phyloP scores from a whole-genome alignment of 2,329 filamentous ascomycete genomes.

The Coleophoma eucalyptorum region DNA sequence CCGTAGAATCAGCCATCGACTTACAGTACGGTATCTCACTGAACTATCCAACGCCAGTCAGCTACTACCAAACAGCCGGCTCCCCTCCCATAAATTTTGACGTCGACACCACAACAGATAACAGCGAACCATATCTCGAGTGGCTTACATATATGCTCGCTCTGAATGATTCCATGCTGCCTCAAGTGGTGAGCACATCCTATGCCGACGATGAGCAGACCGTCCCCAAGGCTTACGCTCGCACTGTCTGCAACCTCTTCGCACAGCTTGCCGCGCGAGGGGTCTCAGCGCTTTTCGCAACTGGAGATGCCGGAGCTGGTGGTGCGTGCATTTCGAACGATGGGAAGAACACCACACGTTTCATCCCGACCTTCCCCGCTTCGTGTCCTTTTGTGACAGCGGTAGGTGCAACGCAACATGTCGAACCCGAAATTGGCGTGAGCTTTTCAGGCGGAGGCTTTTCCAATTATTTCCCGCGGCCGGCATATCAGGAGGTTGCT shows the following conservation, averaged over 20 bases:
- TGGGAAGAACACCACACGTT: constrained; percentile 48
- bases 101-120: constrained; percentile 38
- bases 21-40: constrained; percentile 50
- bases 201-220: constrained; percentile 66
- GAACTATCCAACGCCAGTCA: constrained; percentile 46
- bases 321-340: constrained; percentile 52
- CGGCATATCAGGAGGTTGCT: constrained; percentile 38
- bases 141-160: constrained; percentile 54
- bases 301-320: constrained; percentile 50
- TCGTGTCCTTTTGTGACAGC: constrained; percentile 65
- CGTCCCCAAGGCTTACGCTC: constrained; percentile 55
- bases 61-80: constrained; percentile 52
- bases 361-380: constrained; percentile 59
- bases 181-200: constrained; percentile 58
- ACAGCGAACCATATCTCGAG: constrained; percentile 63
- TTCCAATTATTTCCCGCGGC: constrained; percentile 42
- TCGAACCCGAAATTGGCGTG: constrained; percentile 16
- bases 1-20: constrained; percentile 52
- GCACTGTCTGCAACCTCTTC: constrained; percentile 57
- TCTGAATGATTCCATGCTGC: constrained; percentile 43
- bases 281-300: constrained; percentile 55
- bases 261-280: constrained; percentile 61
- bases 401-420: constrained; percentile 47
- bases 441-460: constrained; percentile 43
- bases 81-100: constrained; percentile 48